These are phyloP conservation scores for Chamaecyparis obtusa DNA, from an alignment of 75 land plant genomes.

Conservation along the genomic window DNA sequence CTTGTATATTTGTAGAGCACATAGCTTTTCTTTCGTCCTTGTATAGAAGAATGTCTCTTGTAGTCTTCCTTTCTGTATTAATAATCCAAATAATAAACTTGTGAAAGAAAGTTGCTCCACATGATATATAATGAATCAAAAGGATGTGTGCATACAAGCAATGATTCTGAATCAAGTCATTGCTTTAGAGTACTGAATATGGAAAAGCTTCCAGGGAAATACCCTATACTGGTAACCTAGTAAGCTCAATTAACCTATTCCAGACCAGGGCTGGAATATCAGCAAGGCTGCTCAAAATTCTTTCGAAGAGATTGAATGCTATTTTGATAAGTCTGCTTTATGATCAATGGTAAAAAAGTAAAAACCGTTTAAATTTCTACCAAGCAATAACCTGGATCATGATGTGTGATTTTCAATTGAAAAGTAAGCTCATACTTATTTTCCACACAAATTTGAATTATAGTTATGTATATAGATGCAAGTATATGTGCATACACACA, in stretches of 20 bases:
- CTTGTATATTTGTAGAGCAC: neutral
- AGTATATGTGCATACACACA: neutral
- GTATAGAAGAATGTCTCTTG: neutral
- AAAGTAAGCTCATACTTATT: neutral
- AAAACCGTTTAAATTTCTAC: neutral
- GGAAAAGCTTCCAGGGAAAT: neutral
- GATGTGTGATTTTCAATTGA: neutral
- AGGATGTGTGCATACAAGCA: neutral
- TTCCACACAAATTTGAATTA: neutral
- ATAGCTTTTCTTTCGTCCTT: neutral
- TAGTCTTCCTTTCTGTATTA: neutral
- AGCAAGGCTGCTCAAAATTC: neutral
- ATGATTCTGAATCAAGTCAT: neutral
- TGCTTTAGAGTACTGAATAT: neutral
- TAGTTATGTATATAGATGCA: neutral
- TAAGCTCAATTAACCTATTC: neutral
- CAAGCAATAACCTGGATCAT: neutral
- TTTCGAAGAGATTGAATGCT: neutral
- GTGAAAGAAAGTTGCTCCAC: neutral
- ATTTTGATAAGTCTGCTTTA: neutral
- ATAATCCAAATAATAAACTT: neutral
- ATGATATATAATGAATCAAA: neutral
- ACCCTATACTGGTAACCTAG: neutral
- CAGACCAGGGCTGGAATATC: neutral
- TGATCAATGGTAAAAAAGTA: neutral